Evolutionary conservation across 257 asterid genomes (phyloP), one percentile per base, ranked within the genome.

Genomic region (Forsythia suspensa): DNA sequence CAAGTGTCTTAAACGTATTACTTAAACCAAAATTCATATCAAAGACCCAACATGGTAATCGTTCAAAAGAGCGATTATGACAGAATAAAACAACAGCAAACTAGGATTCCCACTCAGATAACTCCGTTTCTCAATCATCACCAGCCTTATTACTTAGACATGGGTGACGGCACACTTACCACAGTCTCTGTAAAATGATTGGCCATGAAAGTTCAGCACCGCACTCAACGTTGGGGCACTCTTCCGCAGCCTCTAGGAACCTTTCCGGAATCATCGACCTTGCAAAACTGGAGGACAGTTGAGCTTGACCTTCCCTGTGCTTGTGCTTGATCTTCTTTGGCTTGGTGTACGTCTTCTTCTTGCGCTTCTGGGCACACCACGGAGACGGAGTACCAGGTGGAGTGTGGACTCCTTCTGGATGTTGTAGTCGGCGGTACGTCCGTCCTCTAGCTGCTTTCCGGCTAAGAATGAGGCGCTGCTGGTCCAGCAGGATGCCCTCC

Each of bases 291-390:
- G 77, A 90, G 87, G 8, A 90, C 87, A 0, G 91, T n/a, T 80
- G 63, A 89, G 91, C 88, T 90, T 90, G 0, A 90, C 93, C 95
- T 90, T 90, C n/a, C 93, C 84, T 90, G 42, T 87, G 63, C 87
- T 90, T 90, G 79, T 90, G 95, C 88, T 90, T 90, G 81, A 90
- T 84, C 87, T 90, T 90, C 88, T 89, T 90, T 2, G 95, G 95
- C 86, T 90, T 90, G 7, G 93, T 90, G 86, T 89, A 90, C 21
- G 93, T 90, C 91, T 90, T 89, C 93, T 90, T 90, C 95, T 90
- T 90, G 11, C 93, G 72, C 90, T 90, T 90, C 89, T 90, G 89
- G 0, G 95, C 95, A 10, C 95, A 8, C 95, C 95, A 8, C 95
- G 92, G 39, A 90, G 92, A 13, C 92, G 88, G 77, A 90, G 91